A percentile compares a stretch with the other conserved stretches of the same genome.
These are phyloP conservation scores for Cyclaneusma minus DNA, from an alignment of 2,329 filamentous ascomycete species.

Conservation along the genomic window DNA sequence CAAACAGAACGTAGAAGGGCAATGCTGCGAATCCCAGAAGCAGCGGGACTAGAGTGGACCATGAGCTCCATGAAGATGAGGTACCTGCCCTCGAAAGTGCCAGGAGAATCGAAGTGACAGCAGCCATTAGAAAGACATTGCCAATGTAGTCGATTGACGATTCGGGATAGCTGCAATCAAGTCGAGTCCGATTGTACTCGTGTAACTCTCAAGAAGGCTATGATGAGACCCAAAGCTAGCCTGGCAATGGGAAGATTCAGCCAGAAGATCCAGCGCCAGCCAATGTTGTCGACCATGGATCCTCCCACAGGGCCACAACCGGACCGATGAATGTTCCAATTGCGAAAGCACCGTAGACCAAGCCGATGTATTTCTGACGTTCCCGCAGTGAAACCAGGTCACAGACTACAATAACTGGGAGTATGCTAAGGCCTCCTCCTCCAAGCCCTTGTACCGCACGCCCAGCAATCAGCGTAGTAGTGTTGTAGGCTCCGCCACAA, in stretches of 20 bases:
- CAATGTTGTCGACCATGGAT: constrained; percentile 9
- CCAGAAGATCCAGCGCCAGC: constrained; percentile 33
- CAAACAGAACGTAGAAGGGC: constrained; percentile 3
- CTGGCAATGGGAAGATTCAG: constrained; percentile 23
- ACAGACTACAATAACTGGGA: constrained; percentile 31
- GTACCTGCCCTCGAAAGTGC: constrained; percentile 11
- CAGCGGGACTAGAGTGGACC: constrained; percentile 1
- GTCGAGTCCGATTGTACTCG: constrained; percentile 19
- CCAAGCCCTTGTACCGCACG: constrained; percentile 25
- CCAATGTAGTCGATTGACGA: constrained; percentile 27
- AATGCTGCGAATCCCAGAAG: constrained; percentile 3
- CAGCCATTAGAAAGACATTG: constrained; percentile 24
- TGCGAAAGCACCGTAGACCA: constrained; percentile 9
- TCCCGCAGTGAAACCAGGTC: constrained; percentile 33
- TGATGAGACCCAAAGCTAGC: constrained; percentile 5
- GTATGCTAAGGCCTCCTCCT: constrained; percentile 25
- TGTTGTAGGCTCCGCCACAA: constrained; percentile 28
- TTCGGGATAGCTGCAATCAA: constrained; percentile 25
- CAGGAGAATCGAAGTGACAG: constrained; percentile 24
- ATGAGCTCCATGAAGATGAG: constrained; percentile 3
- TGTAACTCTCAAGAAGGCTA: constrained; percentile 14
- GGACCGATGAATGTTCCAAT: constrained; percentile 19
- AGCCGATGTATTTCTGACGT: constrained; percentile 25
- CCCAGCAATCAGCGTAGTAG: constrained; percentile 16
- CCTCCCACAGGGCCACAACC: constrained; percentile 7